Percentiles rank a stretch among this genome's conserved stretches.
These are phyloP conservation scores for Blastocystis sp. DNA, from an alignment of 352 stramenopile genomes.

Conservation along the genomic window DNA sequence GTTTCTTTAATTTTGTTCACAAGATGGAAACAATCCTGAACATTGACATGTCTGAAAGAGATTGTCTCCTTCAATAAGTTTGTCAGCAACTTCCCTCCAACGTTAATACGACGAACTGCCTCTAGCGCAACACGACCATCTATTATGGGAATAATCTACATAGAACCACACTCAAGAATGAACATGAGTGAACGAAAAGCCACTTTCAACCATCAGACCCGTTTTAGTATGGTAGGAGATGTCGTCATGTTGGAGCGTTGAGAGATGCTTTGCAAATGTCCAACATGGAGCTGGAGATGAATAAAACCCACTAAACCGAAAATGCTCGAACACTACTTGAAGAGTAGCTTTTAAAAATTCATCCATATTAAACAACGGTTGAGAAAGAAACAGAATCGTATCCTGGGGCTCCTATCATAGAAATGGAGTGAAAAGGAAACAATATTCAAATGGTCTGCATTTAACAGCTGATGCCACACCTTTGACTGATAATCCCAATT, in stretches of 20 bases:
- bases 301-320: conserved; percentile 21
- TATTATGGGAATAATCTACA: conserved; percentile 70
- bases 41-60: conserved; percentile 43
- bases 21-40: conserved; percentile 19
- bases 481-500: conserved; percentile 39
- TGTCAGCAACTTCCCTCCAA: conserved; percentile 76
- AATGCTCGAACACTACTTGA: conserved; percentile 45
- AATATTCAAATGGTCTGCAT: neutral
- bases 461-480: conserved; percentile 15
- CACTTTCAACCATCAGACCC: conserved; percentile 71
- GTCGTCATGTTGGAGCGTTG: neutral
- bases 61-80: conserved; percentile 76
- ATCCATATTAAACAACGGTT: conserved; percentile 55
- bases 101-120: conserved; percentile 68
- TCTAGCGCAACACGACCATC: conserved; percentile 66
- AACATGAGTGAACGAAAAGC: conserved; percentile 78
- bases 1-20: conserved; percentile 40
- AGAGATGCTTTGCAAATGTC: neutral
- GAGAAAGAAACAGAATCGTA: conserved; percentile 8
- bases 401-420: conserved; percentile 49
- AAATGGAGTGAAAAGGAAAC: neutral
- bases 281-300: neutral
- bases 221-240: neutral
- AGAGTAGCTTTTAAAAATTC: neutral
- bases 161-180: neutral